These are phyloP conservation scores for Ensete glaucum DNA, from an alignment of 176 grass and related monocot genomes.

Conservation along the genomic window DNA sequence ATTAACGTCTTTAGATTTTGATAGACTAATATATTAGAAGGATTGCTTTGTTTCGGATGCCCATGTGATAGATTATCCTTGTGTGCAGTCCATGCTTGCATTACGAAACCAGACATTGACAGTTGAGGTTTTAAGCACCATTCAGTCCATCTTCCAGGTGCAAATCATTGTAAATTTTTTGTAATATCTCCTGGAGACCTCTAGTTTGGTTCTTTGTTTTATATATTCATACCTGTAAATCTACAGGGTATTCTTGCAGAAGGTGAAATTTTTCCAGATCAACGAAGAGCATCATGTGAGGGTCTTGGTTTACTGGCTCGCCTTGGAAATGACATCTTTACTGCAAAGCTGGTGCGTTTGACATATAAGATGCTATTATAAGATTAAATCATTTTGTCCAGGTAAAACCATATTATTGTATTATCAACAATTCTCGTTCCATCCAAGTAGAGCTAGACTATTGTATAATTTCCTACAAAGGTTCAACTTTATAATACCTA, in stretches of 20 bases:
- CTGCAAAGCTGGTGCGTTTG: conserved; percentile 72
- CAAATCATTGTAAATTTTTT: neutral
- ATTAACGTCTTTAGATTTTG: conserved; percentile 20
- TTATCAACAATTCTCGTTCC: too few relatives aligned
- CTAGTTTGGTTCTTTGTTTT: neutral
- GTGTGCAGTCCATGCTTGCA: conserved; percentile 44
- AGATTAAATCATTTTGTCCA: neutral
- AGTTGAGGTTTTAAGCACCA: conserved; percentile 52
- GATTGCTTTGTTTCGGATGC: neutral
- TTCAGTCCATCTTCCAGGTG: conserved; percentile 82
- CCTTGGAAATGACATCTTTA: conserved; percentile 82
- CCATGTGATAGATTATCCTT: neutral
- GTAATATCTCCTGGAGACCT: neutral
- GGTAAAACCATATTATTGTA: too few relatives aligned
- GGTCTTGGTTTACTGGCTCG: conserved; percentile 81
- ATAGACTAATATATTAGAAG: conserved; percentile 10
- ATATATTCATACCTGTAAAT: neutral
- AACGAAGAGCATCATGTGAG: conserved; percentile 70
- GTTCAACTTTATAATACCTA: too few relatives aligned
- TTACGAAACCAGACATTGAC: conserved; percentile 53
- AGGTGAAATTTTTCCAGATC: conserved; percentile 51
- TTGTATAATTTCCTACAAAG: too few relatives aligned
- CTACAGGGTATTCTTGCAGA: conserved; percentile 67
- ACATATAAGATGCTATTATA: neutral
- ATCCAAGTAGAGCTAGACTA: too few relatives aligned